Percentiles rank a stretch among this genome's conserved stretches.
phyloP scores from a whole-genome alignment of 1,139 yeast genomes.

The Pichia sorboxylosa region DNA sequence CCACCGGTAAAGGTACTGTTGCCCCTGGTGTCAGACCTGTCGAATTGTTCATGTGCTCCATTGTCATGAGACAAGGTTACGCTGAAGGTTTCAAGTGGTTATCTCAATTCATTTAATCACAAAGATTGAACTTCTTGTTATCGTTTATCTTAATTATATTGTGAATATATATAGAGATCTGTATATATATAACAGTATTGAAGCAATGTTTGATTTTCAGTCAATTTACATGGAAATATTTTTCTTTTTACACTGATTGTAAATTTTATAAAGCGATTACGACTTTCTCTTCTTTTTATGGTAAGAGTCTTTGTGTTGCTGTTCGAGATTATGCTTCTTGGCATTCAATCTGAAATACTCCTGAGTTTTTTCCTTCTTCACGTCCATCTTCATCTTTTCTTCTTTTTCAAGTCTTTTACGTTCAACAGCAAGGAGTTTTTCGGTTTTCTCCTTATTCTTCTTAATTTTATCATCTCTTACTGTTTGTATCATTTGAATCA shows the following conservation, averaged over 20 bases:
- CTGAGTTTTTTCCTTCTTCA: constrained; percentile 76
- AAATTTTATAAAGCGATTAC: too few relatives aligned
- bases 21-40: constrained; percentile 80
- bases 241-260: too few relatives aligned
- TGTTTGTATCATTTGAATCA: constrained; percentile 79
- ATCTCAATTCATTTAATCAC: constrained; percentile 68
- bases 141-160: too few relatives aligned
- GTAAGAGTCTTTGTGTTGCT: too few relatives aligned
- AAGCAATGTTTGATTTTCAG: too few relatives aligned
- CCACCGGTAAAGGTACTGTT: constrained; percentile 76
- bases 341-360: constrained; percentile 62
- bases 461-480: constrained; percentile 77
- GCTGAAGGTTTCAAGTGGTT: constrained; percentile 96
- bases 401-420: constrained; percentile 63
- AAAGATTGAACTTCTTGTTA: too few relatives aligned
- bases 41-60: constrained; percentile 95
- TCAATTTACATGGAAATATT: too few relatives aligned
- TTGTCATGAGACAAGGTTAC: constrained; percentile 93
- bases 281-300: too few relatives aligned
- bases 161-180: too few relatives aligned
- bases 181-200: too few relatives aligned
- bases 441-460: constrained; percentile 65
- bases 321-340: constrained; percentile 47
- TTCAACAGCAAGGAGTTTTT: constrained; percentile 64
- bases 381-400: constrained; percentile 61